Evolutionary conservation across 441 rosid species (phyloP), one percentile per base, ranked within the genome.

Genomic region (Lepidium campestre): DNA sequence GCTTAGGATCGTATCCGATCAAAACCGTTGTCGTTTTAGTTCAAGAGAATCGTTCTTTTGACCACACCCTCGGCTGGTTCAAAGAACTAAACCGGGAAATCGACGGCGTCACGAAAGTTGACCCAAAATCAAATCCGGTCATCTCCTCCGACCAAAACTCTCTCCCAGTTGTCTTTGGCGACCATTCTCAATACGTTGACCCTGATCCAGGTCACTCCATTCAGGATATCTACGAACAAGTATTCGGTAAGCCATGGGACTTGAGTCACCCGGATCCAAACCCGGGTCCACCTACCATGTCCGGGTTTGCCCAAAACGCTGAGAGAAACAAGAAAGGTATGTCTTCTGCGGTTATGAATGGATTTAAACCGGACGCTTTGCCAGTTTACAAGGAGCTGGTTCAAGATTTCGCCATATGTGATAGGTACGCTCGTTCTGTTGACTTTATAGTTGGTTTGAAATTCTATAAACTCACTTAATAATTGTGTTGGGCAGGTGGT

Each of bases 41-140:
- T 45, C 98, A 89, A 78, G 96, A 91, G 56, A 91, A 91, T 82
- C 96, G 97, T 10, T 88, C 97, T 8, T 91, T 91, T 59, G 94
- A 90, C 62, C 97, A 90, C 81, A 84, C 81, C 57, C 80, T 91
- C 3, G 98, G 98, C 5, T 91, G 96, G 96, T 78, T 89, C 71
- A 91, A 87, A 59, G 75, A 85, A 17, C 65, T 81, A 57, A 83
- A 91, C 82, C 86, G 73, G 2, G 82, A 91, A 52, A 87, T 91
- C 70, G 75, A 91, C 52, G 98, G 96, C 13, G 89, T 85, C 3
- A 75, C 84, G 0, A 89, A 87, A 7, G 70, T 87, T 1, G 87
- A 91, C 71, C 64, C 77, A 4, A 67, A 67, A 37, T 87, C 84
- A 5, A 91, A 89, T 70, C 87, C 83, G 13, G 39, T 82, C 8